Conservation (phyloP, 495 filamentous ascomycete genomes). For the Neurospora intermedia region DNA sequence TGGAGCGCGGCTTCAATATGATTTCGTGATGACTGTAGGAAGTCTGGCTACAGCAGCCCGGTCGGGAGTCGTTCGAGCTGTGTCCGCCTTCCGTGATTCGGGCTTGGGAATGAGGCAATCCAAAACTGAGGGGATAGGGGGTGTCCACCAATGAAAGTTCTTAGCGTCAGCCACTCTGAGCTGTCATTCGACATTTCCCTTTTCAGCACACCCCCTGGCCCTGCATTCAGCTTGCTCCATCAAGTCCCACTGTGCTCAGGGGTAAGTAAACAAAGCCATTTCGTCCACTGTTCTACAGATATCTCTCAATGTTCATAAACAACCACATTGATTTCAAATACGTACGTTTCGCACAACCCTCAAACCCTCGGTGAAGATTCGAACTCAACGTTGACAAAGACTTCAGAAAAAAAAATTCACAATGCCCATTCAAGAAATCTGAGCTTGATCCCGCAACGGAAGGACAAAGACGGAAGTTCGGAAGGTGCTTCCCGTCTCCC, state of each 20-base stretch:
- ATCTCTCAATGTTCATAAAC: not conserved
- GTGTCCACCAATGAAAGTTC: not conserved
- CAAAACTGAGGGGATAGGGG: not conserved
- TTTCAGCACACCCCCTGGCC: not conserved
- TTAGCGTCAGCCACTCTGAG: not conserved
- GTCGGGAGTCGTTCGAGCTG: not conserved
- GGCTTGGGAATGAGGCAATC: not conserved
- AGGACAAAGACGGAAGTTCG: not conserved
- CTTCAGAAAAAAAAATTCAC: not conserved
- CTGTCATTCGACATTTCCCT: not conserved
- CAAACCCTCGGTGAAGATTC: no score
- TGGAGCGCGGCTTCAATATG: not conserved
- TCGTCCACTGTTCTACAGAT: not conserved
- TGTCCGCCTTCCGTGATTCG: not conserved
- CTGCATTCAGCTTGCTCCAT: not conserved
- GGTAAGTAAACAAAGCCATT: not conserved
- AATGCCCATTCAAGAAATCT: not conserved
- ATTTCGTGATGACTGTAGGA: not conserved
- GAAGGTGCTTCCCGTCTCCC: not conserved
- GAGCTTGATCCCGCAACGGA: not conserved
- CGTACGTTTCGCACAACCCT: not conserved
- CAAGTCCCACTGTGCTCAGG: not conserved
- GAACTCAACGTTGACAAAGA: not conserved
- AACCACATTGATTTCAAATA: not conserved
- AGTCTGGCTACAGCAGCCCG: not conserved